phyloP scores from a whole-genome alignment of 2,329 filamentous ascomycete species.

The Fusarium staphyleae region DNA sequence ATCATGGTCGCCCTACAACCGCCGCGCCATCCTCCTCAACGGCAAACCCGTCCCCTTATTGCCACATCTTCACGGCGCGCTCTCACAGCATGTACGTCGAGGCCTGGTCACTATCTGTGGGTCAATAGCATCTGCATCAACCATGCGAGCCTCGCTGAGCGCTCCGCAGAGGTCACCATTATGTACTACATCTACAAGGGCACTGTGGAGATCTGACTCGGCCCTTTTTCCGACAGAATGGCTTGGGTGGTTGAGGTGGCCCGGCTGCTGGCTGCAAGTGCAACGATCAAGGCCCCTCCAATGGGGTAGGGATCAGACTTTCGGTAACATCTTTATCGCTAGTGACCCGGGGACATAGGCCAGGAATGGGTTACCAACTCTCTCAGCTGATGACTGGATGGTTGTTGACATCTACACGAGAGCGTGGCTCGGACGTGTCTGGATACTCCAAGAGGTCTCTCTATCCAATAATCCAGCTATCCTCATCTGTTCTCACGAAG shows the following conservation, averaged over 20 bases:
- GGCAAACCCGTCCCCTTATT: slow-evolving; percentile 21
- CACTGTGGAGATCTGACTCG: slow-evolving; percentile 36
- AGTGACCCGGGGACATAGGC: slow-evolving; percentile 20
- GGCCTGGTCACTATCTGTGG: slow-evolving; percentile 32
- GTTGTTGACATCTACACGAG: slow-evolving; percentile 29
- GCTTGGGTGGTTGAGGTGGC: slow-evolving; percentile 17
- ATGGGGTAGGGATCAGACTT: slow-evolving; percentile 17
- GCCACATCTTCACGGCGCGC: slow-evolving; percentile 27
- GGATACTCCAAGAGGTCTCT: slow-evolving; percentile 42
- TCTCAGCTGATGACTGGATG: slow-evolving; percentile 23
- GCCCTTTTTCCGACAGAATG: slow-evolving; percentile 13
- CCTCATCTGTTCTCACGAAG: slow-evolving; percentile 28
- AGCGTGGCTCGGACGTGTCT: slow-evolving; percentile 41
- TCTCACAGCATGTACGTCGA: slow-evolving; percentile 9
- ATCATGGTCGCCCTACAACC: neutral
- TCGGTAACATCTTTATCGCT: slow-evolving; percentile 27
- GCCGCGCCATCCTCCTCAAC: slow-evolving; percentile 16
- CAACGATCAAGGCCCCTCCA: slow-evolving; percentile 26
- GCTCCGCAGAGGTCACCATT: slow-evolving; percentile 29
- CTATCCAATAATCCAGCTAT: slow-evolving; percentile 31
- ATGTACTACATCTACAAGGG: slow-evolving; percentile 35
- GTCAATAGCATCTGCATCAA: slow-evolving; percentile 40
- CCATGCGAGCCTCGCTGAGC: slow-evolving; percentile 27
- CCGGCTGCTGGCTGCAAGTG: slow-evolving; percentile 8
- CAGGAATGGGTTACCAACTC: slow-evolving; percentile 28